Evolutionary conservation across 106 monocot genomes (phyloP).

Genomic region (Chionographis japonica): DNA sequence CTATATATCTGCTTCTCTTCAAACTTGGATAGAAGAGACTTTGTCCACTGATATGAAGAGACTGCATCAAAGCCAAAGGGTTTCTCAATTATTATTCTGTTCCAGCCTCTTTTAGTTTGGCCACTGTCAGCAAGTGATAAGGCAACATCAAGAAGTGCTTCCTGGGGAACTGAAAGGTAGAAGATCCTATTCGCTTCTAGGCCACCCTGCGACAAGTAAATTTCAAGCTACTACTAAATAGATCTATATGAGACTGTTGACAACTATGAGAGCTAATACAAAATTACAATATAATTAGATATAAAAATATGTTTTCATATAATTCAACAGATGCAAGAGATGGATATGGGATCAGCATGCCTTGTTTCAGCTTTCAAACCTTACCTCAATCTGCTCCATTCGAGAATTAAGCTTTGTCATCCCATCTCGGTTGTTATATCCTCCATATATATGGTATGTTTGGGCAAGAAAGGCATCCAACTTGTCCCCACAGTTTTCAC

Average conservation of each 20-base stretch:
- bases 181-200: slow-evolving; percentile 83
- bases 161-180: slow-evolving; percentile 92
- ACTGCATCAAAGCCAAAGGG: slow-evolving; percentile 76
- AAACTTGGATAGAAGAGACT: slow-evolving; percentile 66
- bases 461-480: slow-evolving; percentile 53
- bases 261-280: not conserved
- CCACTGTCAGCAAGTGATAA: slow-evolving; percentile 61
- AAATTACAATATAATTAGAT: too few species aligned
- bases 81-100: slow-evolving; percentile 86
- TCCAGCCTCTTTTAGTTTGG: slow-evolving; percentile 68
- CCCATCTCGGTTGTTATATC: slow-evolving; percentile 63
- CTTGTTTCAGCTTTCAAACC: not conserved
- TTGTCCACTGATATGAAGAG: slow-evolving; percentile 57
- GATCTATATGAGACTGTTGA: not conserved
- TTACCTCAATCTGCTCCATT: slow-evolving; percentile 76
- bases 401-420: slow-evolving; percentile 55
- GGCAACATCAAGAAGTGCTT: slow-evolving; percentile 80
- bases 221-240: not conserved
- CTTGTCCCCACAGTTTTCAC: slow-evolving; percentile 73
- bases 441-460: slow-evolving; percentile 71
- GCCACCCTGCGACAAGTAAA: slow-evolving; percentile 28
- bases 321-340: not conserved
- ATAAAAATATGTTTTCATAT: not conserved
- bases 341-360: not conserved
- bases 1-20: slow-evolving; percentile 86